Evolutionary conservation across 257 asterid genomes (phyloP), one percentile per base, ranked within the genome.

Genomic region (Solanum sejunctum): DNA sequence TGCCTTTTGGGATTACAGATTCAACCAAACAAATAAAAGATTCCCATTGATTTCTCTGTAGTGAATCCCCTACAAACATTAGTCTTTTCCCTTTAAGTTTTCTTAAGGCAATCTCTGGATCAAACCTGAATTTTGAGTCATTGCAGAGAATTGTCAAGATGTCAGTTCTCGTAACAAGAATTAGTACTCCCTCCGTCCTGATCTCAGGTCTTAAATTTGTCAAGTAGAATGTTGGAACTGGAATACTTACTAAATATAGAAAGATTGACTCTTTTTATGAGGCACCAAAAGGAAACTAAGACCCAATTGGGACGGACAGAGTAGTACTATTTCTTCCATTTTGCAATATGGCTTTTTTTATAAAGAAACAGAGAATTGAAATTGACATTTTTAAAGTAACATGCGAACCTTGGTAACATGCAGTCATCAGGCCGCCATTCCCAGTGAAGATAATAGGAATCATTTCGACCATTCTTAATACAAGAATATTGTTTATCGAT

Each of bases 381-480:
- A 32, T 41, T 71, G 17, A 61, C 69, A 21, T n/a, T 61, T 63
- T 21, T 3, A 6, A 21, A 56, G 1, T 56, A 2, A 26, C 23
- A 21, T 52, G 63, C 85, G 84, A 66, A 93, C 98, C 95, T 90
- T 28, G 99, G 98, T 91, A 96, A 91, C 84, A 91, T 92, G 92
- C 99, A 96, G 81, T 93, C 98, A 85, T 94, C 95, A 8, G 98
- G 98, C 95, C 84, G 92, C 99, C 99, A 96, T 73, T 91, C 93
- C 98, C 98, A 96, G 75, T 88, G 89, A 82, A 84, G 92, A 88
- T 94, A 94, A 28, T 91, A 89, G 1, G 91, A 85, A 86, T 96
- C 98, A 36, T 69, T 81, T 78, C 92, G 87, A 73, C 99, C 99
- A 83, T 96, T 96, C 91, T 91, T 92, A 10, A 90, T 92, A 58